Base-by-base conservation (phyloP, 345 rosid genomes). In the Salix suchowensis region DNA sequence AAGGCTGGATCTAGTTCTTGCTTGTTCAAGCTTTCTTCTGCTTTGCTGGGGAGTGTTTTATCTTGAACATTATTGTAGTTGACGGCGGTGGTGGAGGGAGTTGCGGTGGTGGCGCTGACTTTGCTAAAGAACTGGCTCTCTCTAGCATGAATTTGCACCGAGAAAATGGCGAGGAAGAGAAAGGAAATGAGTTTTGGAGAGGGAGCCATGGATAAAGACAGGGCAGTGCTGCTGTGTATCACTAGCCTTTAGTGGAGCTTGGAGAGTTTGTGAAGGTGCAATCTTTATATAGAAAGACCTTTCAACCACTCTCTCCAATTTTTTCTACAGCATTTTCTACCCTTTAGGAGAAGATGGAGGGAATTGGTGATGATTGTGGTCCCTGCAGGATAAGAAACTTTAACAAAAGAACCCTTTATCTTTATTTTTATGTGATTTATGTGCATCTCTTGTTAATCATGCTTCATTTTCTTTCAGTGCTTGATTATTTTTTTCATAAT, bases 1-100 rank as follows among this genome's bases (percentile, higher is more conserved):
- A 89, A 89, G 48, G 72, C 74, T 23, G 83, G 83, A 18, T 85
- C 84, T 34, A 69, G 67, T n/a, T 79, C 79, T 70, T 77, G 78
- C 10, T 78, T 72, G 61, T 36, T 76, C 16, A 52, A 40, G 23
- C 4, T 52, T 7, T 68, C 55, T 39, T 78, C 70, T 61, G 81
- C 80, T 32, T 18, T 68, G 34, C 4, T 19, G 58, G 68, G 42
- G 7, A 55, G 23, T 48, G 75, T 9, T 12, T 19, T 70, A 11
- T 24, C 70, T n/a, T 60, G 70, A 26, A 14, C 50, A 37, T 48
- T 54, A 46, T 30, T 60, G 54, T 74, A 73, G 77, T n/a, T 73
- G 77, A 32, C 7, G 40, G 55, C 13, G 30, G 44, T n/a, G 1
- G 72, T 54, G 66, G 67, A 10, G 32, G 76, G 16, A 32, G 76